phyloP scores from a whole-genome alignment of 192 early-diverging fungal species.

The Coemansia sp. region DNA sequence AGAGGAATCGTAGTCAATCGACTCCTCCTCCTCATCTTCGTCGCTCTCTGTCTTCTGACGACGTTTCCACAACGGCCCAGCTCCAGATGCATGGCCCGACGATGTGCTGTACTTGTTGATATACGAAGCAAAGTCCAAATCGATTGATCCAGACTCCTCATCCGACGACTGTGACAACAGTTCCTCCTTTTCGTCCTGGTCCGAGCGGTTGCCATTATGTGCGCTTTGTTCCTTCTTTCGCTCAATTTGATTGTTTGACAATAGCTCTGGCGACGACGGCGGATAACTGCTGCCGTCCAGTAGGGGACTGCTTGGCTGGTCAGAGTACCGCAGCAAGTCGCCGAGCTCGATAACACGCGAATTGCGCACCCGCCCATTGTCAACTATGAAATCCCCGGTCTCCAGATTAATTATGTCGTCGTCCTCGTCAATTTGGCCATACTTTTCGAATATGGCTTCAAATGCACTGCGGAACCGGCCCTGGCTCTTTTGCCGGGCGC shows the following conservation, averaged over 20 bases:
- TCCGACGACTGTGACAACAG: neutral
- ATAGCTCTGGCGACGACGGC: slow-evolving; percentile 20
- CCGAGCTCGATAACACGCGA: slow-evolving; percentile 27
- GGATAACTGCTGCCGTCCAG: neutral
- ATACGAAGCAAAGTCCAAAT: slow-evolving; percentile 19
- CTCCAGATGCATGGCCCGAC: neutral
- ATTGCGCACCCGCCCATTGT: slow-evolving; percentile 46
- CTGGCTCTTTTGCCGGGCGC: slow-evolving; percentile 40
- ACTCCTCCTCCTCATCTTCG: slow-evolving; percentile 6
- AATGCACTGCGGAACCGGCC: slow-evolving; percentile 45
- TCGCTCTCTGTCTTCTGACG: neutral
- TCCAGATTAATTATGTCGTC: slow-evolving; percentile 45
- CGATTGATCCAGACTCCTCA: slow-evolving; percentile 9
- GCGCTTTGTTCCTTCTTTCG: neutral
- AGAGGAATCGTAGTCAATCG: slow-evolving; percentile 27
- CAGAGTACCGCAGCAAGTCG: slow-evolving; percentile 26
- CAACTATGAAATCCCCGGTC: slow-evolving; percentile 36
- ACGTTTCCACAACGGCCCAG: neutral
- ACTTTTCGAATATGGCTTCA: slow-evolving; percentile 47
- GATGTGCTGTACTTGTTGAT: neutral
- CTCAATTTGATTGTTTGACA: neutral
- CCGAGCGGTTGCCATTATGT: neutral
- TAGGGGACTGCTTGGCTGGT: neutral
- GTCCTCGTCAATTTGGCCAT: slow-evolving; percentile 43
- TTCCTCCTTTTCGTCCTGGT: neutral